A percentile compares a stretch with the other conserved stretches of the same genome.
Conservation (phyloP, 495 filamentous ascomycete species). For the Trichocladium uniseriatum region DNA sequence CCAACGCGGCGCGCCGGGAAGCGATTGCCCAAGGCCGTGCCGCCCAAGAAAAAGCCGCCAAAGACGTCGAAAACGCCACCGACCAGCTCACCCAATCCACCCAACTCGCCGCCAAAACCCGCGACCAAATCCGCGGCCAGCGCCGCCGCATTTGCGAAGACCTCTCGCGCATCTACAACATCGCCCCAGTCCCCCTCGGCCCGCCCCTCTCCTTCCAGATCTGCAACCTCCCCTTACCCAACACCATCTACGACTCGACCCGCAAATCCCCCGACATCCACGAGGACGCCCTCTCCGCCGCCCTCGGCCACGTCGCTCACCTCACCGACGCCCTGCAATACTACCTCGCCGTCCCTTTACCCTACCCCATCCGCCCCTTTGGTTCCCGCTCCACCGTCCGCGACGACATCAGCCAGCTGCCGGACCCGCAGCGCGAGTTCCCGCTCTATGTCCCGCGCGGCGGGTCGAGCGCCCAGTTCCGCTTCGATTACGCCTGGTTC, state of each 20-base stretch:
- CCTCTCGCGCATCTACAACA: slow-evolving; percentile 66
- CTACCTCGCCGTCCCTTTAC: slow-evolving; percentile 69
- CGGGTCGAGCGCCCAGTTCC: slow-evolving; percentile 56
- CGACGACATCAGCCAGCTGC: slow-evolving; percentile 66
- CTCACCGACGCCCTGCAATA: slow-evolving; percentile 67
- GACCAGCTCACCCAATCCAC: slow-evolving; percentile 49
- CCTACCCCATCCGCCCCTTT: slow-evolving; percentile 66
- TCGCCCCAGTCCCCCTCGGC: slow-evolving; percentile 48
- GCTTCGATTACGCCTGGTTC: slow-evolving; percentile 94
- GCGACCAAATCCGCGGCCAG: slow-evolving; percentile 63
- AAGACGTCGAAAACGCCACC: slow-evolving; percentile 45
- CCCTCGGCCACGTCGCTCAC: slow-evolving; percentile 73
- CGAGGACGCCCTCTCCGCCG: slow-evolving; percentile 65
- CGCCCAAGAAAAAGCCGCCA: slow-evolving; percentile 47
- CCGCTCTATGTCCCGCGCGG: slow-evolving; percentile 68
- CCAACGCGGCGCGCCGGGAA: slow-evolving; percentile 53
- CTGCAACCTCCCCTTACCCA: slow-evolving; percentile 63
- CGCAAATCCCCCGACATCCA: slow-evolving; percentile 19
- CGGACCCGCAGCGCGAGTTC: slow-evolving; percentile 55
- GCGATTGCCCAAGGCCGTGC: slow-evolving; percentile 56
- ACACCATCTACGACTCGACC: slow-evolving; percentile 54
- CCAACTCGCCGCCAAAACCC: slow-evolving; percentile 45
- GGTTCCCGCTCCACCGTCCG: slow-evolving; percentile 67
- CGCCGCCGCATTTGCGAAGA: slow-evolving; percentile 80
- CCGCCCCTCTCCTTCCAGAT: slow-evolving; percentile 67